A percentile compares a stretch with the other conserved stretches of the same genome.
Evolutionary conservation across 305 asterid species (phyloP).

Genomic region (Fraxinus velutina): DNA sequence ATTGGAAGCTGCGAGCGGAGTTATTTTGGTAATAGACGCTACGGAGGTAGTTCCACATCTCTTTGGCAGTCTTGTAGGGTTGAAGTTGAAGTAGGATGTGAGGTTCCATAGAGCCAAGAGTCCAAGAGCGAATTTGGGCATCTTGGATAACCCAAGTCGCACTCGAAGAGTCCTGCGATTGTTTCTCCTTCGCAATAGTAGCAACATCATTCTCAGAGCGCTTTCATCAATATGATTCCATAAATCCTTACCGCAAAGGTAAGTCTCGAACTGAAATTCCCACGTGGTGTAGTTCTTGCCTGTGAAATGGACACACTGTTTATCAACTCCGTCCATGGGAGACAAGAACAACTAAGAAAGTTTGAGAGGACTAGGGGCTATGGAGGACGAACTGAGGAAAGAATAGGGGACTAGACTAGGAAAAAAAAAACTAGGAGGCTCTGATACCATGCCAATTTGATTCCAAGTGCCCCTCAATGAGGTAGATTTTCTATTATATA

Average conservation of each 20-base stretch:
- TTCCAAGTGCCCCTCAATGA: neutral
- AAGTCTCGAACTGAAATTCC: neutral
- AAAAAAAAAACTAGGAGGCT: neutral
- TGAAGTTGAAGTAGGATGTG: neutral
- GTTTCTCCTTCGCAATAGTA: neutral
- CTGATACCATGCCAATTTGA: neutral
- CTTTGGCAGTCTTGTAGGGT: neutral
- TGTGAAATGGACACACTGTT: neutral
- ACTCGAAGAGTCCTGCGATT: neutral
- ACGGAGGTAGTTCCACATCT: neutral
- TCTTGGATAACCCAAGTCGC: neutral
- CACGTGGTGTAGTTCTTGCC: neutral
- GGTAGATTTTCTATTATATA: neutral
- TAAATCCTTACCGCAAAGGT: neutral
- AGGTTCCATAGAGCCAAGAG: neutral
- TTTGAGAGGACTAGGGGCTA: neutral
- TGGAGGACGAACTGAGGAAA: neutral
- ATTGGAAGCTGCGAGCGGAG: neutral
- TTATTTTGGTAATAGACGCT: neutral
- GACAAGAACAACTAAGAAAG: neutral
- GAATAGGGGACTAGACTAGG: neutral
- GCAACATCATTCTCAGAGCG: neutral
- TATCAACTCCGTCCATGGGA: neutral
- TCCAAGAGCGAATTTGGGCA: neutral
- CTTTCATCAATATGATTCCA: neutral